Evolutionary conservation across 192 early-diverging fungal genomes (phyloP), one percentile per base, ranked within the genome.

Genomic region (Rhizophagus prolifer): DNA sequence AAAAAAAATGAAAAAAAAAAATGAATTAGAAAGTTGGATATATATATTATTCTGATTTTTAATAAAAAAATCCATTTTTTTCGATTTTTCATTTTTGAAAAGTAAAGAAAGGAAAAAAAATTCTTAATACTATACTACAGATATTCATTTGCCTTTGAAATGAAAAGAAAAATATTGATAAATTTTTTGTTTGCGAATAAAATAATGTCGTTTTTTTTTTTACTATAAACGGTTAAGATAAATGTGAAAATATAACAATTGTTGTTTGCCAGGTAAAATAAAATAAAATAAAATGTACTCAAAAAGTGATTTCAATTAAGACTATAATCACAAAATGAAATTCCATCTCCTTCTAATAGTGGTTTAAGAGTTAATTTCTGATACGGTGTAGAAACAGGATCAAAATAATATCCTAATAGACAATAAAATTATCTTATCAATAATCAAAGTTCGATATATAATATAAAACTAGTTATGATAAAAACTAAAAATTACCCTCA

Each of bases 401-500:
- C 83, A 23, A 79, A 79, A 70, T 85, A 85, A 64, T 82, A 85
- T 2, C 76, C 76, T 78, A 62, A 19, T 34, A 46, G 30, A n/a
- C n/a, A 66, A 21, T 6, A 66, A 6, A 28, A 23, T 9, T 7
- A 3, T 9, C n/a, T 30, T 13, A 65, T 31, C 12, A 58, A n/a
- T 70, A 58, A 21, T 77, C 21, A 58, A n/a, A 77, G 3, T 31
- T 8, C 7, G 8, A 70, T 47, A 34, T 80, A 16, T 25, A 41
- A 59, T 44, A 47, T 34, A 25, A 21, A 67, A 67, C 12, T 41
- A n/a, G 41, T 14, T 14, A 67, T 30, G 9, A 41, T 41, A 6
- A 8, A 26, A 36, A 30, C n/a, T 63, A 44, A 46, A 72, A 54
- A 25, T 68, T 26, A 79, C 90, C 90, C 71, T 89, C 87, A 28